Evolutionary conservation across 176 grass and related monocot genomes (phyloP).

Genomic region (Lolium multiflorum): DNA sequence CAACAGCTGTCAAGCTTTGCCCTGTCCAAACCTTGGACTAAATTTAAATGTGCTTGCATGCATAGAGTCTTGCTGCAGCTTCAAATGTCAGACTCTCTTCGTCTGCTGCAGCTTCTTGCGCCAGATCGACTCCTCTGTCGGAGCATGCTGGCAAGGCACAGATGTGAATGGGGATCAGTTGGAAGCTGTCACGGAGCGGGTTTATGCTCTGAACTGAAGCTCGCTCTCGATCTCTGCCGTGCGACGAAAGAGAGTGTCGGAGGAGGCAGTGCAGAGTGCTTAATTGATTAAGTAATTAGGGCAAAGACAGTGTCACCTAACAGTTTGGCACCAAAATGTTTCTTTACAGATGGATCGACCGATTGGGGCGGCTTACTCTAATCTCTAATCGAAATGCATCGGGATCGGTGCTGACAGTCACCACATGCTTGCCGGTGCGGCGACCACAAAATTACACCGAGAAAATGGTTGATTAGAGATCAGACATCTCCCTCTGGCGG

Average conservation of each 20-base stretch:
- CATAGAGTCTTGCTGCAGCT: background rate
- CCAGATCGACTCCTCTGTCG: background rate
- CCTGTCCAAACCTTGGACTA: slow-evolving; percentile 10
- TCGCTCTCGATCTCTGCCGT: background rate
- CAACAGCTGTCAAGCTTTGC: slow-evolving; percentile 12
- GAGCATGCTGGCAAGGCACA: background rate
- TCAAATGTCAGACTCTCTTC: background rate
- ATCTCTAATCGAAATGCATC: background rate
- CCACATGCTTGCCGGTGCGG: background rate
- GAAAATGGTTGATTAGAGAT: background rate
- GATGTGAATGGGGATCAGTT: background rate
- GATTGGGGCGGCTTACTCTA: slow-evolving; percentile 51
- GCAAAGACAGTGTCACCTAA: slow-evolving; percentile 1
- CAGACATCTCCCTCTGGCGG: slow-evolving; percentile 40
- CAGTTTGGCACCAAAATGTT: slow-evolving; percentile 43
- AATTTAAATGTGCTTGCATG: background rate
- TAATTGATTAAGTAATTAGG: background rate
- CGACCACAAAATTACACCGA: background rate
- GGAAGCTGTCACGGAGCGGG: background rate
- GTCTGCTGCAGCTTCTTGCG: too few relatives aligned
- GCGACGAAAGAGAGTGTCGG: background rate
- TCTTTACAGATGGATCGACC: slow-evolving; percentile 49
- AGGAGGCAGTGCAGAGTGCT: background rate
- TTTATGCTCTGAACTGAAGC: background rate
- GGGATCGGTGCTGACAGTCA: background rate